phyloP scores from a whole-genome alignment of 176 grass and related monocot species.

The Avena atlantica region DNA sequence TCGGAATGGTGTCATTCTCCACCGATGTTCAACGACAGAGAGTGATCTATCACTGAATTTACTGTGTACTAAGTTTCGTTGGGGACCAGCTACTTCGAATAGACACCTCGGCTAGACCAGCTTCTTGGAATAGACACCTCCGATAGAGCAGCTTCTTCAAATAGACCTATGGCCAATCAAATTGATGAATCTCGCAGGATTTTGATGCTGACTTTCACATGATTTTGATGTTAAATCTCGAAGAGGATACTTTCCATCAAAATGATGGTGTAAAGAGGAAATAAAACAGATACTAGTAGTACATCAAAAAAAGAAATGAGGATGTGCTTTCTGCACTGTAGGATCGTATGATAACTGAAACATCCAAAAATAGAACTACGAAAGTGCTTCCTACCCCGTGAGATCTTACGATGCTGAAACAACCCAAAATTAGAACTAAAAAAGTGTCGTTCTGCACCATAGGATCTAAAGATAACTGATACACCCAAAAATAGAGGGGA shows the following conservation, averaged over 20 bases:
- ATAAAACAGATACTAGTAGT: too few species aligned
- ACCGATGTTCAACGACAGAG: not conserved
- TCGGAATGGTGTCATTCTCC: not conserved
- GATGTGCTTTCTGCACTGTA: not conserved
- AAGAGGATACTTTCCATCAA: not conserved
- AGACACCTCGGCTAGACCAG: not conserved
- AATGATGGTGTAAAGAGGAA: not conserved
- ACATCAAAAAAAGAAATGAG: not conserved
- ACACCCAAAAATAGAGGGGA: not conserved
- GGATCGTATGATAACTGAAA: not conserved
- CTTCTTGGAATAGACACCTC: not conserved
- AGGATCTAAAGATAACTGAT: not conserved
- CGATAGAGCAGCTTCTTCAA: not conserved
- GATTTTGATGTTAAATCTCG: not conserved
- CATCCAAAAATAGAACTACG: slow-evolving; percentile 15
- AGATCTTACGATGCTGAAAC: not conserved
- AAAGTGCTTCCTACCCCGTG: not conserved
- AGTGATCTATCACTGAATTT: not conserved
- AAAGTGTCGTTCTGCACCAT: not conserved
- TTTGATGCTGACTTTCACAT: not conserved
- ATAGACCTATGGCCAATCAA: not conserved
- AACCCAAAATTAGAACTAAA: slow-evolving; percentile 26
- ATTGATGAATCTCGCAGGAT: not conserved
- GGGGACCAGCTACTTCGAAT: not conserved
- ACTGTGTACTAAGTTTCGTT: not conserved